A percentile compares a stretch with the other conserved stretches of the same genome.
Evolutionary conservation across 2,329 filamentous ascomycete genomes (phyloP).

Genomic region (Trichoderma atroviride): DNA sequence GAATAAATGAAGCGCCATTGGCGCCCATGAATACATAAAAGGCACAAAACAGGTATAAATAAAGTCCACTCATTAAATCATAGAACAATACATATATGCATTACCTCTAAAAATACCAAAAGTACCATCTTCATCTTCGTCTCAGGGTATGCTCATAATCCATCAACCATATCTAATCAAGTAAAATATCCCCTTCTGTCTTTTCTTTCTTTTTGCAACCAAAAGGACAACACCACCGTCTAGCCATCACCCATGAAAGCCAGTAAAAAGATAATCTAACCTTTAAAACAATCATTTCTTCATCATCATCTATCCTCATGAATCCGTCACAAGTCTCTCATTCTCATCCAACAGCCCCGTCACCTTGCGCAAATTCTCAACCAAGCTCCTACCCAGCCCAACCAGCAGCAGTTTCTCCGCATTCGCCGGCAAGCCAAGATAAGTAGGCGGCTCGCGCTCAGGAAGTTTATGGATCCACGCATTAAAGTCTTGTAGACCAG

Average conservation of each 20-base stretch:
- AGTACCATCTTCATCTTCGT: background rate
- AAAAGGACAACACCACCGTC: background rate
- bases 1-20: background rate
- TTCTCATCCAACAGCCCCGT: constrained; percentile 90
- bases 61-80: background rate
- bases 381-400: constrained; percentile 81
- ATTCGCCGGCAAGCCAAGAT: constrained; percentile 89
- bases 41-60: background rate
- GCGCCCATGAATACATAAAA: background rate
- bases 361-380: constrained; percentile 81
- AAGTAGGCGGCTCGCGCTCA: constrained; percentile 94
- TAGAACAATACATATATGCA: background rate
- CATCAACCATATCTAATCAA: constrained; percentile 1
- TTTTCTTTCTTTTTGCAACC: background rate
- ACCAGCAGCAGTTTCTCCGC: constrained; percentile 94
- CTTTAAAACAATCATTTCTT: background rate
- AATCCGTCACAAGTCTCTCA: constrained; percentile 81
- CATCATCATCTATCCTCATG: constrained; percentile 26
- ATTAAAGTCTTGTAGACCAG: constrained; percentile 82
- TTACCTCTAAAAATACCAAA: constrained; percentile 20
- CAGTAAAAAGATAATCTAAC: background rate
- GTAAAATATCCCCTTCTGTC: constrained; percentile 1
- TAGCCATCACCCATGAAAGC: background rate
- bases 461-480: constrained; percentile 89
- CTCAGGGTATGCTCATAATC: constrained; percentile 16